Conservation (phyloP, 495 filamentous ascomycete genomes). For the Niebla homalea region DNA sequence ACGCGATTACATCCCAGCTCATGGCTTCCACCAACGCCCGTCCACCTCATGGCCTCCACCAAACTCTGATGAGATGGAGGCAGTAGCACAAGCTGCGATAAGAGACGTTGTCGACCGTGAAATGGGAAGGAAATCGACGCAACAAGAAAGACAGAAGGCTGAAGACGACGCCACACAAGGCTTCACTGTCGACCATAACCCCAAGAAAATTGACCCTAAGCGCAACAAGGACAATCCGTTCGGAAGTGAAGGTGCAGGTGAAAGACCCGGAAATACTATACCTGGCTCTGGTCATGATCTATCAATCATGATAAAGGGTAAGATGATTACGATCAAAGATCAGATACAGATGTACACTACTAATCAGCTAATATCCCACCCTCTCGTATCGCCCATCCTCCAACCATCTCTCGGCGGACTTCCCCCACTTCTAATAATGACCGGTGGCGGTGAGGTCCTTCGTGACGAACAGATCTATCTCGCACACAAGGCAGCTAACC, state of each 20-base stretch:
- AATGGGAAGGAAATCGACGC: slow-evolving; percentile 18
- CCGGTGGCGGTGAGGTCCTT: slow-evolving; percentile 76
- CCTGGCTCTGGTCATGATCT: slow-evolving; percentile 30
- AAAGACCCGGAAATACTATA: slow-evolving; percentile 19
- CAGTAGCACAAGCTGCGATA: slow-evolving; percentile 21
- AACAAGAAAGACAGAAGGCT: slow-evolving; percentile 15
- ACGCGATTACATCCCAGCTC: slow-evolving; percentile 73
- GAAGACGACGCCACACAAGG: slow-evolving; percentile 28
- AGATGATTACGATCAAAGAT: slow-evolving; percentile 61
- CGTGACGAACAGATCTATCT: slow-evolving; percentile 91
- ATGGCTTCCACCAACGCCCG: slow-evolving; percentile 77
- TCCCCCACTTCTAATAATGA: slow-evolving; percentile 72
- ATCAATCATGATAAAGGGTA: slow-evolving; percentile 56
- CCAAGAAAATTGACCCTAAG: slow-evolving; percentile 10
- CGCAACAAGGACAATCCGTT: slow-evolving; percentile 13
- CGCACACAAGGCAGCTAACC: slow-evolving; percentile 85
- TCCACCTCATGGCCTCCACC: slow-evolving; percentile 84
- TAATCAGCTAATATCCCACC: slow-evolving; percentile 75
- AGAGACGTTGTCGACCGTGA: slow-evolving; percentile 25
- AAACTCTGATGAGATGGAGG: slow-evolving; percentile 52
- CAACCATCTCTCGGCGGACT: slow-evolving; percentile 80
- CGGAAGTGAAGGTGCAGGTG: slow-evolving; percentile 8
- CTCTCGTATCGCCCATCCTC: slow-evolving; percentile 75
- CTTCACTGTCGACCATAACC: slow-evolving; percentile 23
- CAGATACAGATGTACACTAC: slow-evolving; percentile 93